These are phyloP conservation scores for Boletus edulis DNA, from an alignment of 768 basidiomycete species.

Conservation along the genomic window DNA sequence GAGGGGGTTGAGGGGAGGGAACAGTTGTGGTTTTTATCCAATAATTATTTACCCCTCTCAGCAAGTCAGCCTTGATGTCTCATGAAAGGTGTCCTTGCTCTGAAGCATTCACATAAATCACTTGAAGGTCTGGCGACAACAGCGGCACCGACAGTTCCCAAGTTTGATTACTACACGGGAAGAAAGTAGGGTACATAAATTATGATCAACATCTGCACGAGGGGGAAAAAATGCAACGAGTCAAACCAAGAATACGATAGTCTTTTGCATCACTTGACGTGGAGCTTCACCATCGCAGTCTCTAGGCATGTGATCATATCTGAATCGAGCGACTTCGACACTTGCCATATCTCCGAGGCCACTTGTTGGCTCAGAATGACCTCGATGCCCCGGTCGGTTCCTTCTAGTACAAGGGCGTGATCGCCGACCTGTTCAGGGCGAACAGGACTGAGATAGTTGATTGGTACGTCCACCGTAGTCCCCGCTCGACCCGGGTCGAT, in stretches of 20 bases:
- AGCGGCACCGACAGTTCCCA: no score
- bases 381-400: conserved; percentile 39
- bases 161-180: no score
- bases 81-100: no score
- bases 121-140: no score
- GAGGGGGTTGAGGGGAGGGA: no score
- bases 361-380: conserved; percentile 44
- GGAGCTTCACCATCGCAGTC: conserved; percentile 26
- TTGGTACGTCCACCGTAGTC: conserved; percentile 37
- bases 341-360: conserved; percentile 27
- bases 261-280: conserved; percentile 16
- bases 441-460: conserved; percentile 42
- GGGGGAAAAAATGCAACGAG: not conserved
- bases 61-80: no score
- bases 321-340: conserved; percentile 16
- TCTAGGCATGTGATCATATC: conserved; percentile 12
- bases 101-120: no score
- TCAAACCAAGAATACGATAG: not conserved
- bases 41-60: no score
- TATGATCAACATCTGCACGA: conserved; percentile 1
- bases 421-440: conserved; percentile 40
- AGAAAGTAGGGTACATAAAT: not conserved
- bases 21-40: no score
- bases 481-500: conserved; percentile 32
- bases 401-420: conserved; percentile 50